Evolutionary conservation across 176 grass and related monocot species (phyloP).

Genomic region (Echinochloa phyllopogon): DNA sequence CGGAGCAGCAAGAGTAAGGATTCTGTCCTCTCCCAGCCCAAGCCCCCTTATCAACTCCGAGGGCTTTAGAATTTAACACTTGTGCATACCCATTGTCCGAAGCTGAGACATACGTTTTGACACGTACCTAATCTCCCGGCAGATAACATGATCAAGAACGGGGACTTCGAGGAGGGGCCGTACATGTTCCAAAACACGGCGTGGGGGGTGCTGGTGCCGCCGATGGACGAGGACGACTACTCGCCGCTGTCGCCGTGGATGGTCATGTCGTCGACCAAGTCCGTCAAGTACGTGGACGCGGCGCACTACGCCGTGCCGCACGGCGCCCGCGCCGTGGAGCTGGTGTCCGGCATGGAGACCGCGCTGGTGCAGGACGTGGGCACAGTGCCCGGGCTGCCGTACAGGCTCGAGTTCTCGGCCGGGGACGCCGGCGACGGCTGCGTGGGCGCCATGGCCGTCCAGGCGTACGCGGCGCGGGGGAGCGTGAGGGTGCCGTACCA

Average conservation of each 20-base stretch:
- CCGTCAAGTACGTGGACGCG: constrained; percentile 67
- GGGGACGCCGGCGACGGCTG: constrained; percentile 64
- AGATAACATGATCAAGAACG: constrained; percentile 65
- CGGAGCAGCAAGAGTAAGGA: constrained; percentile 31
- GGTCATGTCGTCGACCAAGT: constrained; percentile 55
- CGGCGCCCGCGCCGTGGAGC: constrained; percentile 64
- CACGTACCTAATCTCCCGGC: neutral
- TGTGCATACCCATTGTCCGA: too few relatives aligned
- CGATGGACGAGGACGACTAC: constrained; percentile 63
- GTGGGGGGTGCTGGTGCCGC: constrained; percentile 68
- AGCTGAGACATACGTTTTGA: too few relatives aligned
- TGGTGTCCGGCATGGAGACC: constrained; percentile 58
- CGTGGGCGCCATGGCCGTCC: constrained; percentile 47
- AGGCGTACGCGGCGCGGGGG: constrained; percentile 45
- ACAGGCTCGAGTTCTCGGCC: constrained; percentile 54
- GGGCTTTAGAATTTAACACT: too few relatives aligned
- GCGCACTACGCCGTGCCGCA: constrained; percentile 62
- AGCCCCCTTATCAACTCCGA: too few relatives aligned
- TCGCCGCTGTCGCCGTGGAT: constrained; percentile 60
- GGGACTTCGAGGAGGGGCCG: constrained; percentile 73
- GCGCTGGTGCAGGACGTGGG: constrained; percentile 61
- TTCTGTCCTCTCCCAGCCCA: neutral
- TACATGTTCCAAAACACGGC: constrained; percentile 50
- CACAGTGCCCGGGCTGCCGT: constrained; percentile 48
- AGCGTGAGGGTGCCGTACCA: constrained; percentile 47